phyloP scores from a whole-genome alignment of 192 early-diverging fungal genomes.

The Coemansia sp. region DNA sequence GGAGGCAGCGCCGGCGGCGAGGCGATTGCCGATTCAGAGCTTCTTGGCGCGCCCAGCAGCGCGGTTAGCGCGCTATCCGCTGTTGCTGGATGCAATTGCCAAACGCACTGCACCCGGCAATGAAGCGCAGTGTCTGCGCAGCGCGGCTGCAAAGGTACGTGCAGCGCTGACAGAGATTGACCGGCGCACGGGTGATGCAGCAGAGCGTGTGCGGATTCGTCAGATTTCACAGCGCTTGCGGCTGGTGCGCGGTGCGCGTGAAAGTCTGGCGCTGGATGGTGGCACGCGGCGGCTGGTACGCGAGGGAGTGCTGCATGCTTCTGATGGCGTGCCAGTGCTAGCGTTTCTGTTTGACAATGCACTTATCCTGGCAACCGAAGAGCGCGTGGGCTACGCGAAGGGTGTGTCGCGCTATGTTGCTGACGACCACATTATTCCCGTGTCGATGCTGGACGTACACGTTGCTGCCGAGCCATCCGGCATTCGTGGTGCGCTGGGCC shows the following conservation, averaged over 20 bases:
- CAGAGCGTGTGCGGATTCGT: constrained; percentile 32
- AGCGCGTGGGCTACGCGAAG: constrained; percentile 35
- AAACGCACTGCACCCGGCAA: constrained; percentile 66
- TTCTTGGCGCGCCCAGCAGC: constrained; percentile 87
- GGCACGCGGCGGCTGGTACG: constrained; percentile 31
- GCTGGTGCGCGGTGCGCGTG: constrained; percentile 36
- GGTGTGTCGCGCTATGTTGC: constrained; percentile 44
- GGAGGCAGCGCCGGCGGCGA: constrained; percentile 69
- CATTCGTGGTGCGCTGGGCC: constrained; percentile 32
- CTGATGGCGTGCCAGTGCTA: constrained; percentile 35
- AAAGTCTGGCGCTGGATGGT: constrained; percentile 45
- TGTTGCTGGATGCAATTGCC: constrained; percentile 75
- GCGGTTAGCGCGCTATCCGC: constrained; percentile 79
- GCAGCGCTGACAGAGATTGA: constrained; percentile 42
- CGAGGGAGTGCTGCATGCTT: constrained; percentile 34
- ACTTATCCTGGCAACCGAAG: constrained; percentile 48
- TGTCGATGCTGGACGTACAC: constrained; percentile 46
- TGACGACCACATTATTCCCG: constrained; percentile 48
- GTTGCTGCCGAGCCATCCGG: constrained; percentile 22
- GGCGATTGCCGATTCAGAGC: constrained; percentile 80
- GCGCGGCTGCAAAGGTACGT: constrained; percentile 30
- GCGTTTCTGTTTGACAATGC: constrained; percentile 54
- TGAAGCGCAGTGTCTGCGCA: constrained; percentile 54
- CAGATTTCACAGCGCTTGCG: constrained; percentile 49
- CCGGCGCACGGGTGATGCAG: constrained; percentile 42